Evolutionary conservation across 176 grass and related monocot genomes (phyloP).

Genomic region (Metroxylon sagu): DNA sequence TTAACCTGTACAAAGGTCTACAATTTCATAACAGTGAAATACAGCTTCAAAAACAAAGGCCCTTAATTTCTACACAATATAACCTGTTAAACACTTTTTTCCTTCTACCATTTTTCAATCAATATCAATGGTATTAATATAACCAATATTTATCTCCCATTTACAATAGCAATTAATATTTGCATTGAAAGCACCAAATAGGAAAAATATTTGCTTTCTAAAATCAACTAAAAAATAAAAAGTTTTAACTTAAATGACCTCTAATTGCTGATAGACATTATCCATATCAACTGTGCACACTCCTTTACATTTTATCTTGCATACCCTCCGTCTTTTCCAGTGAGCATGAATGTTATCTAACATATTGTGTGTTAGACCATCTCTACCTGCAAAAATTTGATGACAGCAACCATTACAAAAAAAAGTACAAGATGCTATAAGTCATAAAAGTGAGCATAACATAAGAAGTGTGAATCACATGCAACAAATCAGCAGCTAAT

Average conservation of each 20-base stretch:
- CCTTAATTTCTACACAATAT: too few relatives aligned
- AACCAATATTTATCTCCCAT: too few relatives aligned
- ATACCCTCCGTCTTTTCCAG: conserved; percentile 93
- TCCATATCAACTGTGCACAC: conserved; percentile 94
- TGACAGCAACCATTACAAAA: neutral
- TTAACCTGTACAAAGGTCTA: too few relatives aligned
- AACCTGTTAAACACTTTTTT: too few relatives aligned
- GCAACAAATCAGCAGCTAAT: too few relatives aligned
- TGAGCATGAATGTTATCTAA: conserved; percentile 86
- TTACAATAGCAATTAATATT: neutral
- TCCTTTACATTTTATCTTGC: conserved; percentile 97
- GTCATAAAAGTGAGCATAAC: neutral
- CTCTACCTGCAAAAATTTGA: conserved; percentile 53
- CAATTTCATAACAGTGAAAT: too few relatives aligned
- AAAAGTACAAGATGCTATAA: neutral
- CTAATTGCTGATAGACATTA: conserved; percentile 79
- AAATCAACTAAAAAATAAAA: conserved; percentile 13
- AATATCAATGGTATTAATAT: too few relatives aligned
- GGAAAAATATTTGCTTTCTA: too few relatives aligned
- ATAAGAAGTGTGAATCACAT: too few relatives aligned
- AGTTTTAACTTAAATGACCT: conserved; percentile 28
- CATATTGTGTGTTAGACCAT: conserved; percentile 94
- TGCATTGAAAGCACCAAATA: neutral
- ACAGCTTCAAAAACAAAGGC: too few relatives aligned
- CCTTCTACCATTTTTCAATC: too few relatives aligned